Evolutionary conservation across 768 basidiomycete species (phyloP).

Genomic region (Rhodosporidiobolus sp.): DNA sequence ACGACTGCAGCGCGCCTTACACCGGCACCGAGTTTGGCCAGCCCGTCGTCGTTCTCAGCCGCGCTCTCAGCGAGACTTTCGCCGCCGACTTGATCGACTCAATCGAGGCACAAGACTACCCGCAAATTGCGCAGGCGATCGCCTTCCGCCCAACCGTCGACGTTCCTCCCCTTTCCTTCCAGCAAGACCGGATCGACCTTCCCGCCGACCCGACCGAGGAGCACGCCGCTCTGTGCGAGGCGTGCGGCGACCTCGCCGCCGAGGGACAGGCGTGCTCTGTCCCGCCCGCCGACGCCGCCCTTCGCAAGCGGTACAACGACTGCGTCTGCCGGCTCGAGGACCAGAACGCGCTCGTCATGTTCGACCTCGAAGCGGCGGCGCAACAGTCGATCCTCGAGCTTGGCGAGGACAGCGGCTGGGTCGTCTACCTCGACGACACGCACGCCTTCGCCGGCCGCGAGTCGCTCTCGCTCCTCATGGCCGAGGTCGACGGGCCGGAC

Average conservation of each 20-base stretch:
- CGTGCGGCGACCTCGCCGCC: conserved; percentile 14
- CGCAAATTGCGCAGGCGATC: conserved; percentile 22
- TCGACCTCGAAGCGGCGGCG: conserved; percentile 22
- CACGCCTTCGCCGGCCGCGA: conserved; percentile 13
- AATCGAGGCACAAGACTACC: conserved; percentile 24
- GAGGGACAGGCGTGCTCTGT: background rate
- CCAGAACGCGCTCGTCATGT: conserved; percentile 7
- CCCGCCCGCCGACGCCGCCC: background rate
- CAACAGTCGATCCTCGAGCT: background rate
- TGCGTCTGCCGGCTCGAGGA: conserved; percentile 23
- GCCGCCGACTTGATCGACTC: conserved; percentile 28
- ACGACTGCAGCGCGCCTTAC: conserved; percentile 25
- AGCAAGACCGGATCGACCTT: conserved; percentile 7
- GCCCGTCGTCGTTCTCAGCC: conserved; percentile 20
- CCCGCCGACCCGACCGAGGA: background rate
- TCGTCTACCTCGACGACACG: conserved; percentile 34
- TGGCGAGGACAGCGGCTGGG: conserved; percentile 7
- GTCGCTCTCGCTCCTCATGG: conserved; percentile 35
- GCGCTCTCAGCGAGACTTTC: conserved; percentile 23
- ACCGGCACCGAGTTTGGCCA: conserved; percentile 21
- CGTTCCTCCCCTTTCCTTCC: conserved; percentile 3
- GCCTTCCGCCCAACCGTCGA: background rate
- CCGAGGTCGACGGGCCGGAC: conserved; percentile 14
- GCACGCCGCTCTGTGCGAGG: conserved; percentile 15
- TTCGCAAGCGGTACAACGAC: conserved; percentile 13